Evolutionary conservation across 306 rosid species (phyloP).

Genomic region (apple (Malus domestica)): ASM211411v1 NC_041792.1:27291407-27291906

Average conservation of each 20-base stretch:
- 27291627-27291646: too few species aligned
- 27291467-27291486: too few species aligned
- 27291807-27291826: constrained; percentile 61
- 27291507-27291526: background rate
- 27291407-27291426: constrained; percentile 75
- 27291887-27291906: constrained; percentile 38
- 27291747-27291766: constrained; percentile 11
- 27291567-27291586: background rate
- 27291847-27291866: constrained; percentile 22
- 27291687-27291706: constrained; percentile 26
- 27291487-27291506: constrained; percentile 26
- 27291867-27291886: constrained; percentile 22
- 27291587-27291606: background rate
- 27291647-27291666: too few species aligned
- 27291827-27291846: constrained; percentile 31
- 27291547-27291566: background rate
- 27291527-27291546: background rate
- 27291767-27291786: constrained; percentile 29
- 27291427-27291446: constrained; percentile 64
- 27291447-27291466: constrained; percentile 55
- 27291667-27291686: background rate
- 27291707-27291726: constrained; percentile 29
- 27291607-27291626: background rate
- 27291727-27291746: constrained; percentile 36
- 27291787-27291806: constrained; percentile 44